Conservation (phyloP, 805 yeast species). For the Zygosaccharomyces gambellarensis region DNA sequence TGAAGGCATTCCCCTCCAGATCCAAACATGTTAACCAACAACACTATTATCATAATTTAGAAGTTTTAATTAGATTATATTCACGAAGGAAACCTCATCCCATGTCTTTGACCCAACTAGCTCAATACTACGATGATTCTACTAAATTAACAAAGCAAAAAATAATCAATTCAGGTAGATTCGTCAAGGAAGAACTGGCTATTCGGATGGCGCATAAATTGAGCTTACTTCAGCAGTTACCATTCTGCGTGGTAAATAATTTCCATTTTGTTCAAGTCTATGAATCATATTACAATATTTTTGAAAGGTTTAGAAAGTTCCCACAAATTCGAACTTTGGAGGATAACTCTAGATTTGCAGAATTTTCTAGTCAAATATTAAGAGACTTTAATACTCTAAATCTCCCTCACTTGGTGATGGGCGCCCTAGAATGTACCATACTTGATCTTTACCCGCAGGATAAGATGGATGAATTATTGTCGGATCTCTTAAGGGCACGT, state of each 20-base stretch:
- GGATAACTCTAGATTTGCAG: slow-evolving; percentile 72
- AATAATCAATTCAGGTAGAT: slow-evolving; percentile 77
- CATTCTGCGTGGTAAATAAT: slow-evolving; percentile 79
- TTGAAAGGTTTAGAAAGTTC: slow-evolving; percentile 75
- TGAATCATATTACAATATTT: slow-evolving; percentile 82
- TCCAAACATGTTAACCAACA: slow-evolving; percentile 53
- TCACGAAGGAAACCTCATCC: slow-evolving; percentile 69
- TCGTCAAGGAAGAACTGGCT: slow-evolving; percentile 81
- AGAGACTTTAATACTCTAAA: slow-evolving; percentile 74
- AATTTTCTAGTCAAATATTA: slow-evolving; percentile 55
- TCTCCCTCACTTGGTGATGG: slow-evolving; percentile 87
- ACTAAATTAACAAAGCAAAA: slow-evolving; percentile 66
- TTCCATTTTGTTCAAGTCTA: slow-evolving; percentile 83
- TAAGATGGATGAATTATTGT: slow-evolving; percentile 67
- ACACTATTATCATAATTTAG: slow-evolving; percentile 69
- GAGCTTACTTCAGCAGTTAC: slow-evolving; percentile 71
- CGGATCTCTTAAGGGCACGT: slow-evolving; percentile 75
- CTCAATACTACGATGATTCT: slow-evolving; percentile 71
- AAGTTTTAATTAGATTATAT: slow-evolving; percentile 27
- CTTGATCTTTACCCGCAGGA: slow-evolving; percentile 52
- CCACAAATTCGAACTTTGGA: slow-evolving; percentile 62
- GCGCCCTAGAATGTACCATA: slow-evolving; percentile 76
- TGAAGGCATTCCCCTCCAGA: slow-evolving; percentile 38
- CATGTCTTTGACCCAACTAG: slow-evolving; percentile 82
- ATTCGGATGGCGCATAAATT: slow-evolving; percentile 78